Evolutionary conservation across 2,329 filamentous ascomycete genomes (phyloP).

Genomic region (Zelopaecilomyces penicillatus): DNA sequence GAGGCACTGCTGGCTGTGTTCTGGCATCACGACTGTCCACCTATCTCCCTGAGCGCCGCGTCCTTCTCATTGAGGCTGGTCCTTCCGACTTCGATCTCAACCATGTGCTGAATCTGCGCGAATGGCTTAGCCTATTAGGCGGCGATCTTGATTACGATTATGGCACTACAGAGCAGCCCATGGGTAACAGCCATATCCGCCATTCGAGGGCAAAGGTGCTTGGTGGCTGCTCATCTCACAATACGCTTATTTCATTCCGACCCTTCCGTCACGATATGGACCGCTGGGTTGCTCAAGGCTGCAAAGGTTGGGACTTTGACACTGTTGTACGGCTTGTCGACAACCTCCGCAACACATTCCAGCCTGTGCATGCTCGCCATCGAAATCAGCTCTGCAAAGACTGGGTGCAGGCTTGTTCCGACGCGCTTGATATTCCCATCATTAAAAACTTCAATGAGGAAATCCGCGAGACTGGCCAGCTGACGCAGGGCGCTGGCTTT

Average conservation of each 20-base stretch:
- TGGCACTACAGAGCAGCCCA: constrained; percentile 80
- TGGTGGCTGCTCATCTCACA: constrained; percentile 87
- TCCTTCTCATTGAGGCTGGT: constrained; percentile 80
- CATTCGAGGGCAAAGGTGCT: constrained; percentile 90
- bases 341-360: constrained; percentile 81
- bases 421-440: constrained; percentile 70
- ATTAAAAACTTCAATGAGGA: constrained; percentile 81
- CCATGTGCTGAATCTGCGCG: constrained; percentile 74
- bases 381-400: constrained; percentile 87
- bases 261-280: constrained; percentile 84
- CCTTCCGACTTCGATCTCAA: constrained; percentile 86
- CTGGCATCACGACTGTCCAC: constrained; percentile 71
- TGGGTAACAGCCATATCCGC: constrained; percentile 83
- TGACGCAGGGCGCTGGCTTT: constrained; percentile 76
- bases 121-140: constrained; percentile 79
- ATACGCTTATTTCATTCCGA: constrained; percentile 87
- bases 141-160: constrained; percentile 90
- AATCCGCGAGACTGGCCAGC: constrained; percentile 63
- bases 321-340: constrained; percentile 75
- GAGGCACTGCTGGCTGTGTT: constrained; percentile 80
- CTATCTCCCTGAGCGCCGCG: constrained; percentile 73
- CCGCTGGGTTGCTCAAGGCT: constrained; percentile 74
- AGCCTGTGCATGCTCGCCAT: constrained; percentile 77
- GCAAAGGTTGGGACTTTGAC: constrained; percentile 79
- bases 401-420: constrained; percentile 76